Percentiles rank a stretch among this genome's conserved stretches.
phyloP scores from a whole-genome alignment of 2,329 filamentous ascomycete genomes.

The Calonectria pteridis region DNA sequence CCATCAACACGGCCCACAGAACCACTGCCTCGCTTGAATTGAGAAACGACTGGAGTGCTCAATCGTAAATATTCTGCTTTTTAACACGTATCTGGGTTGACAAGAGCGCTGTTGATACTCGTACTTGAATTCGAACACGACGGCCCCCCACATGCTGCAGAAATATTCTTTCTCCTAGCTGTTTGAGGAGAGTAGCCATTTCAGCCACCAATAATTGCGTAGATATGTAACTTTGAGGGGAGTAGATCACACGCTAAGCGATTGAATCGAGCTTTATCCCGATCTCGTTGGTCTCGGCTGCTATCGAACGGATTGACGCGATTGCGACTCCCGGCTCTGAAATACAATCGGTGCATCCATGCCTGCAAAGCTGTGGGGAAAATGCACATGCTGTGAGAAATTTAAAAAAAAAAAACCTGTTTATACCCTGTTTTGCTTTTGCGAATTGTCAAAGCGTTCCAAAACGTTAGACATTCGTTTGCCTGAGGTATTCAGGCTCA shows the following conservation, averaged over 20 bases:
- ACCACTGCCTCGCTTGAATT: neutral
- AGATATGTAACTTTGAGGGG: neutral
- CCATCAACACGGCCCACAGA: slow-evolving; percentile 75
- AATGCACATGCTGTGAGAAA: neutral
- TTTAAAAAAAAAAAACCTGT: neutral
- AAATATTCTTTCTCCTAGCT: neutral
- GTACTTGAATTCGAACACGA: neutral
- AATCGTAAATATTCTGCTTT: neutral
- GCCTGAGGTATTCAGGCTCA: slow-evolving; percentile 7
- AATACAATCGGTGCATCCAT: neutral
- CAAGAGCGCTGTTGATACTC: neutral
- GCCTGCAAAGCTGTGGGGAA: neutral
- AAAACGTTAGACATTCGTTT: neutral
- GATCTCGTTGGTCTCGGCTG: neutral
- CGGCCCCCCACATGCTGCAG: neutral
- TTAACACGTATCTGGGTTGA: no score
- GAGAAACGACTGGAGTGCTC: no score
- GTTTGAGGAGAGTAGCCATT: neutral
- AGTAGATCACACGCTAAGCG: neutral
- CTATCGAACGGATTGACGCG: neutral
- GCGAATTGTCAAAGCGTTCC: slow-evolving; percentile 1
- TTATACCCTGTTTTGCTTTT: neutral
- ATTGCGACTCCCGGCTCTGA: neutral
- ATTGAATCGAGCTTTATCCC: neutral
- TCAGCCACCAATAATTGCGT: neutral